Evolutionary conservation across 2,329 filamentous ascomycete genomes (phyloP).

Genomic region (Dissoconium aciculare): DNA sequence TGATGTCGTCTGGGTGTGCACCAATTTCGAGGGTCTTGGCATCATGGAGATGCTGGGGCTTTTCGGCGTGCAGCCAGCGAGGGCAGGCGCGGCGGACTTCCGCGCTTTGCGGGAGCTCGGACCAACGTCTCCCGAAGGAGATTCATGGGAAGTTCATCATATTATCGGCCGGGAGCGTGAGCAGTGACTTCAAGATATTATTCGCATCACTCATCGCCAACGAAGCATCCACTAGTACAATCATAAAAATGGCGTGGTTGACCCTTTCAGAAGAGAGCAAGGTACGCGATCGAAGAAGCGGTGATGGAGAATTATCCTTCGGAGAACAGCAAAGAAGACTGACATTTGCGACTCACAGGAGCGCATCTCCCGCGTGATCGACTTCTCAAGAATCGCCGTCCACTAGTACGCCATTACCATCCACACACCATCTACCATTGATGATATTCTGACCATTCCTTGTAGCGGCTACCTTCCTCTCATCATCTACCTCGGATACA

Average conservation of each 20-base stretch:
- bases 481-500: slow-evolving; percentile 95
- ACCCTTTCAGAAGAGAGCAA: slow-evolving; percentile 92
- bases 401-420: slow-evolving; percentile 61
- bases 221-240: too few species aligned
- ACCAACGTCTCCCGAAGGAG: too few species aligned
- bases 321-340: slow-evolving; percentile 15
- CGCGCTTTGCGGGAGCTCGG: not conserved
- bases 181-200: too few species aligned
- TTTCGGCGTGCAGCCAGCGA: too few species aligned
- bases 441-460: slow-evolving; percentile 7
- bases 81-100: not conserved
- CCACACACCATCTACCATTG: slow-evolving; percentile 21
- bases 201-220: too few species aligned
- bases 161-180: too few species aligned
- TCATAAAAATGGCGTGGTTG: slow-evolving; percentile 25
- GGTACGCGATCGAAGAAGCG: slow-evolving; percentile 36
- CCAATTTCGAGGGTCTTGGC: slow-evolving; percentile 1
- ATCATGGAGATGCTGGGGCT: too few species aligned
- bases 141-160: slow-evolving; percentile 1
- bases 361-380: slow-evolving; percentile 93
- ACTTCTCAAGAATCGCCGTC: slow-evolving; percentile 80
- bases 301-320: slow-evolving; percentile 3
- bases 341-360: slow-evolving; percentile 62
- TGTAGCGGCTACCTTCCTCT: slow-evolving; percentile 82
- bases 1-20: not conserved